Evolutionary conservation across 352 stramenopile genomes (phyloP), one percentile per base, ranked within the genome.

Genomic region (Elongisporangium senticosum): DNA sequence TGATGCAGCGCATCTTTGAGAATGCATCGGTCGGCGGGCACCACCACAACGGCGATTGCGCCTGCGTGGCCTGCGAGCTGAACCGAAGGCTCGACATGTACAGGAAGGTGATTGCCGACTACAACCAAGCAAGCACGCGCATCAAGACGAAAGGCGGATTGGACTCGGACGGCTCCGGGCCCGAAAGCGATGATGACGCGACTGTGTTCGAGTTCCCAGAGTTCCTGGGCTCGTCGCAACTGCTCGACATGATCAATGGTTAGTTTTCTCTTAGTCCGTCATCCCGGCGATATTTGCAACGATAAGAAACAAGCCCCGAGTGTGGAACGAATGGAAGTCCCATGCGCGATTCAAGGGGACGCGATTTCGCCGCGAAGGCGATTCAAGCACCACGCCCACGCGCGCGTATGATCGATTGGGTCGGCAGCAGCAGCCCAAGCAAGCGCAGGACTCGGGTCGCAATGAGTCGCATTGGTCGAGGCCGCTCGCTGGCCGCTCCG

Each of bases 1-100:
- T 90, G 43, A 89, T 86, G 75, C 78, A 89, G 62, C 68, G 75
- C 51, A 79, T 86, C 53, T 87, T 88, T 49, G 65, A 82, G 53
- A 80, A 74, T 48, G 68, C 65, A 58, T 63, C 72, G 11, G 52
- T 71, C 61, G 62, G 75, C 58, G 73, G 75, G 11, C 52, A 77
- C 53, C 64, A 71, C 49, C 72, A 82, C 56, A 40, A 64, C 10
- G 47, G 61, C 2, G 65, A 56, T 15, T 87, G 74, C 58, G 74
- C 77, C 24, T 81, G 75, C 62, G 76, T 73, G 48, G 77, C 79
- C 37, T 90, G 78, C 61, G 75, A 83, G 50, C 70, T 90, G 24
- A 69, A 67, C 51, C 49, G 60, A 20, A 71, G 81, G 37, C 50
- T 90, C 23, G 63, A 67, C 17, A 71, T 69, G 63, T 90, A 89